Evolutionary conservation across 2,329 filamentous ascomycete genomes (phyloP), one percentile per base, ranked within the genome.

Genomic region (Botryotinia convoluta): DNA sequence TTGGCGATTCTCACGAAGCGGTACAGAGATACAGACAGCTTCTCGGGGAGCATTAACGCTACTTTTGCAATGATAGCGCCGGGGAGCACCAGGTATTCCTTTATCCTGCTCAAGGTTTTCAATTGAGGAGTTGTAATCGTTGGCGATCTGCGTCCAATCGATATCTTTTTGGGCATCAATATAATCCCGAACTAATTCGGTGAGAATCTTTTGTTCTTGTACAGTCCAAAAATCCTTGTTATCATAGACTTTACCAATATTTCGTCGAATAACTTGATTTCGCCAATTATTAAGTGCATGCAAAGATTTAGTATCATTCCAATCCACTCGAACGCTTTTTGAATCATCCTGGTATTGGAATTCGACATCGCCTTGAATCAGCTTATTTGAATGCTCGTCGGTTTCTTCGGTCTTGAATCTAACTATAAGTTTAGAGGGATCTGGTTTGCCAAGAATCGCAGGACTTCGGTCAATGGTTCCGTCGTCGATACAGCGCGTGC

Each of bases 21-120:
- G 71, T 9, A 72, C 12, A 37, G 71, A 72, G 10, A n/a, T 59
- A 22, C n/a, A 29, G 9, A 72, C 29, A 60, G 71, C 71, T 26
- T 72, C 62, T 35, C 62, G 39, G 2, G 22, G 42, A 26, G 26
- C 26, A 5, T 48, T n/a, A 4, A 42, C 35, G 8, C 29, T 32
- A 26, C 37, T 37, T 1, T 57, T 37, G n/a, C 57, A 61, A 22
- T 7, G 29, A 68, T 72, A 72, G 2, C 63, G 71, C 16, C 71
- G 71, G 26, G 45, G 29, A n/a, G 71, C 71, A 37, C 71, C 71
- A 12, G 64, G 54, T 4, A 4, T 8, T n/a, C 62, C 71, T 35
- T 32, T 39, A 22, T 48, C 6, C 22, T 72, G 71, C 1, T 35
- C 20, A 6, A 39, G 44, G 1, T 57, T 16, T 9, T 10, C 26